Conservation (phyloP, 2,329 filamentous ascomycete species). For the Talaromyces sp. region DNA sequence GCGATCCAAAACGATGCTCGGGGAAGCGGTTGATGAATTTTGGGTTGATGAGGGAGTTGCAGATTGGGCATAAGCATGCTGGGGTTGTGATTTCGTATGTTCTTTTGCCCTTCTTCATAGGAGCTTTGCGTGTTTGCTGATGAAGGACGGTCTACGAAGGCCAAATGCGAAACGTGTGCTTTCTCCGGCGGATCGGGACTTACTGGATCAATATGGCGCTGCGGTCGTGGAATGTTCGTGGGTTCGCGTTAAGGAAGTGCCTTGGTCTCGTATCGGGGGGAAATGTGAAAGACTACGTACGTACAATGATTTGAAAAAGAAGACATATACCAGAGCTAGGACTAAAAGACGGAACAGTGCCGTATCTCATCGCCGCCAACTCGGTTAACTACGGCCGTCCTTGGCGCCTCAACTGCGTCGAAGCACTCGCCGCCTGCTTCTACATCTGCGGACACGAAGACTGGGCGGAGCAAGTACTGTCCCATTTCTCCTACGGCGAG, state of each 20-base stretch:
- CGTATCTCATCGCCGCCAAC: conserved; percentile 94
- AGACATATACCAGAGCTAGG: background rate
- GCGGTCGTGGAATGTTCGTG: conserved; percentile 97
- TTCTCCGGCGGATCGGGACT: conserved; percentile 73
- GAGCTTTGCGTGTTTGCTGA: background rate
- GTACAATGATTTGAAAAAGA: conserved; percentile 17
- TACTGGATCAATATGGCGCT: conserved; percentile 84
- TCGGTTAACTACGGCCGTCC: conserved; percentile 96
- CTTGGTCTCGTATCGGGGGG: conserved; percentile 85
- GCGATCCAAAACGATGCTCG: conserved; percentile 93
- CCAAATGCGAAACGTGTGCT: conserved; percentile 86
- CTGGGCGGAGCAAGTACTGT: conserved; percentile 81
- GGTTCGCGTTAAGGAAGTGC: conserved; percentile 87
- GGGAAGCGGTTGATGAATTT: conserved; percentile 91
- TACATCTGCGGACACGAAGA: conserved; percentile 87
- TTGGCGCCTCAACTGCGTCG: conserved; percentile 91
- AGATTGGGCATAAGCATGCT: conserved; percentile 84
- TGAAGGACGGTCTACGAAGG: conserved; percentile 25
- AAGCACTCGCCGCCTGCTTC: conserved; percentile 89
- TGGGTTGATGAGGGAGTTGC: conserved; percentile 87
- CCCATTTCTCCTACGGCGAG: conserved; percentile 81
- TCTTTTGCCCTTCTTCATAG: conserved; percentile 9
- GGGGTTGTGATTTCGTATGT: conserved; percentile 81
- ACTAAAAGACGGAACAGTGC: conserved; percentile 46
- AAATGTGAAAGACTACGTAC: conserved; percentile 76